phyloP scores from a whole-genome alignment of 345 rosid genomes.

The Lenwebbia sp. region DNA sequence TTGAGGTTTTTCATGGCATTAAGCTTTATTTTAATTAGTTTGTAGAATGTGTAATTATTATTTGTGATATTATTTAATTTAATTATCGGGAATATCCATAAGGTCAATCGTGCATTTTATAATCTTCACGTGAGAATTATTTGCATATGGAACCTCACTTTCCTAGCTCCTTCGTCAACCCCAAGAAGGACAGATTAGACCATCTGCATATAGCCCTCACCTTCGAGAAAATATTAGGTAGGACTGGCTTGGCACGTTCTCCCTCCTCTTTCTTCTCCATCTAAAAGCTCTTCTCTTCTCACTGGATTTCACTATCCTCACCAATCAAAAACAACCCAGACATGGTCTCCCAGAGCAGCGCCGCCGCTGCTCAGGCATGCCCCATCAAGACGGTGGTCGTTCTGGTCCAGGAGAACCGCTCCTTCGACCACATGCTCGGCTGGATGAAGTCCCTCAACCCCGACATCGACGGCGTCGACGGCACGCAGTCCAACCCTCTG shows the following conservation, averaged over 20 bases:
- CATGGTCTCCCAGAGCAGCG: not conserved
- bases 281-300: not conserved
- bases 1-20: too few species aligned
- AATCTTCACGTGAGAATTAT: too few species aligned
- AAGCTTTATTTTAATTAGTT: too few species aligned
- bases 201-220: not conserved
- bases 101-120: too few species aligned
- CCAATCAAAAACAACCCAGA: not conserved
- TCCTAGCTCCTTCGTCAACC: too few species aligned
- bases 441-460: conserved; percentile 74
- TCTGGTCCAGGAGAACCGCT: conserved; percentile 83
- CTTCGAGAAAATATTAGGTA: not conserved
- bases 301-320: not conserved
- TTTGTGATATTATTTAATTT: too few species aligned
- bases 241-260: not conserved
- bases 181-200: not conserved
- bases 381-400: conserved; percentile 86
- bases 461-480: conserved; percentile 66
- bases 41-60: too few species aligned
- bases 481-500: conserved; percentile 58
- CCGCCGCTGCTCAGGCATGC: not conserved
- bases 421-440: conserved; percentile 86
- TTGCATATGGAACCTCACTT: too few species aligned
- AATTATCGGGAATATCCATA: too few species aligned
- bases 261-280: not conserved